Evolutionary conservation across 768 basidiomycete species (phyloP).

Genomic region (Hygrophorus pudorinus): DNA sequence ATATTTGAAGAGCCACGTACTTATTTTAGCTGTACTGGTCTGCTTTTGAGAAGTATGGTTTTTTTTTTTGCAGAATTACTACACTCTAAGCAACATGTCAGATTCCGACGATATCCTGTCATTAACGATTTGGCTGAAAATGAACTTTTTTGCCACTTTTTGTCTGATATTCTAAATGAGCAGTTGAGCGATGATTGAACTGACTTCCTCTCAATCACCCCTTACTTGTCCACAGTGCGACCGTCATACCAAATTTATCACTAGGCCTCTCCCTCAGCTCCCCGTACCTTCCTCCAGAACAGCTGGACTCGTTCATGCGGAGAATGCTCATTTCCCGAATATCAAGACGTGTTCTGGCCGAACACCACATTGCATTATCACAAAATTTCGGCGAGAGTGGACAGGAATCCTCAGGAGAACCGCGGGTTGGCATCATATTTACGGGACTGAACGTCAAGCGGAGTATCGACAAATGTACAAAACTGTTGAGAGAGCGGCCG

Average conservation of each 20-base stretch:
- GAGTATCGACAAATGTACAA: constrained; percentile 61
- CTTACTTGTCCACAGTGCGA: constrained; percentile 34
- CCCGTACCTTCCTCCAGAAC: constrained; percentile 65
- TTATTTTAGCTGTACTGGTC: constrained; percentile 68
- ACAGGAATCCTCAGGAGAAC: constrained; percentile 28
- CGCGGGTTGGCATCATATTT: constrained; percentile 78
- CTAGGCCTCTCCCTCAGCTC: constrained; percentile 83
- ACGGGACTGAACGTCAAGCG: constrained; percentile 61
- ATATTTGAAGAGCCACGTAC: not conserved
- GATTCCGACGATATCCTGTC: constrained; percentile 64
- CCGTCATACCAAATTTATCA: constrained; percentile 72
- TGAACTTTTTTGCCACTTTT: constrained; percentile 65
- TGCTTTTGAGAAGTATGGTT: constrained; percentile 69
- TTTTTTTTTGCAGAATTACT: constrained; percentile 40
- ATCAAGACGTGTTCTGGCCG: constrained; percentile 79
- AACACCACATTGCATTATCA: constrained; percentile 82
- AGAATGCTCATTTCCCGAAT: constrained; percentile 89
- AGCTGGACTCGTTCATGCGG: constrained; percentile 79
- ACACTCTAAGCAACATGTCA: constrained; percentile 21
- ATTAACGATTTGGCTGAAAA: constrained; percentile 70
- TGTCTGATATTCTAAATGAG: constrained; percentile 53
- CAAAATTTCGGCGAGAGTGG: constrained; percentile 35
- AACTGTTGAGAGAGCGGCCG: constrained; percentile 41
- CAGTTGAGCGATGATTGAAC: constrained; percentile 43
- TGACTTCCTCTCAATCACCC: constrained; percentile 4